A percentile compares a stretch with the other conserved stretches of the same genome.
Evolutionary conservation across 176 grass and related monocot species (phyloP).

Genomic region (Tillandsia leiboldiana): DNA sequence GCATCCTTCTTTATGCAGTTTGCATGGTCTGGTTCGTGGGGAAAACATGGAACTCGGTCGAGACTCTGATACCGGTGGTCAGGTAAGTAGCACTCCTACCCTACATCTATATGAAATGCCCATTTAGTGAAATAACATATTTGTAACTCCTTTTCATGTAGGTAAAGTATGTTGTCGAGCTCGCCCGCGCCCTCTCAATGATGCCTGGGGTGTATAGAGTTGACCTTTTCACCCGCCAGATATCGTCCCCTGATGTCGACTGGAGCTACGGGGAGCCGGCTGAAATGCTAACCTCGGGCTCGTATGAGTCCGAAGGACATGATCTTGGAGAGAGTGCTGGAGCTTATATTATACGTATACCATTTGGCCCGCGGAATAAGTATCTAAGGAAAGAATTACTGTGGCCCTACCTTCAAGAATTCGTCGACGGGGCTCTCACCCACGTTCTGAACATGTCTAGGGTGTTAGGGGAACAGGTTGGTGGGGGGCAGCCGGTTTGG

Average conservation of each 20-base stretch:
- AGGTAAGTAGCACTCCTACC: constrained; percentile 34
- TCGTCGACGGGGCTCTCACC: constrained; percentile 68
- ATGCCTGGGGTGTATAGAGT: constrained; percentile 96
- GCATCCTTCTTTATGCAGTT: constrained; percentile 33
- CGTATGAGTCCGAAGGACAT: constrained; percentile 42
- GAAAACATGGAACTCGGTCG: constrained; percentile 98
- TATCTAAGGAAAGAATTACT: constrained; percentile 75
- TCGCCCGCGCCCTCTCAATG: constrained; percentile 75
- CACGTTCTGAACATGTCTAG: constrained; percentile 97
- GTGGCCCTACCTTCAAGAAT: constrained; percentile 92
- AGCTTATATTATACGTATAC: constrained; percentile 86
- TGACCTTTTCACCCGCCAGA: constrained; percentile 89
- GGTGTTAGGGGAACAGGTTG: constrained; percentile 69
- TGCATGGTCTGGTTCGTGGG: constrained; percentile 83
- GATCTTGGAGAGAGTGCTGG: constrained; percentile 62
- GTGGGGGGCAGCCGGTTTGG: constrained; percentile 59
- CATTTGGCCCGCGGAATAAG: constrained; percentile 54
- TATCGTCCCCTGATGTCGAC: constrained; percentile 83
- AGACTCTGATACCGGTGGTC: constrained; percentile 91
- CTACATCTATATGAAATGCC: neutral
- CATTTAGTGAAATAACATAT: neutral
- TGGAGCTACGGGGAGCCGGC: constrained; percentile 97
- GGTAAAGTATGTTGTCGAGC: constrained; percentile 96
- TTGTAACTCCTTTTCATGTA: constrained; percentile 10
- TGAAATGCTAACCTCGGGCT: constrained; percentile 66